Evolutionary conservation across 345 rosid genomes (phyloP).

Genomic region (Brassica incana): DNA sequence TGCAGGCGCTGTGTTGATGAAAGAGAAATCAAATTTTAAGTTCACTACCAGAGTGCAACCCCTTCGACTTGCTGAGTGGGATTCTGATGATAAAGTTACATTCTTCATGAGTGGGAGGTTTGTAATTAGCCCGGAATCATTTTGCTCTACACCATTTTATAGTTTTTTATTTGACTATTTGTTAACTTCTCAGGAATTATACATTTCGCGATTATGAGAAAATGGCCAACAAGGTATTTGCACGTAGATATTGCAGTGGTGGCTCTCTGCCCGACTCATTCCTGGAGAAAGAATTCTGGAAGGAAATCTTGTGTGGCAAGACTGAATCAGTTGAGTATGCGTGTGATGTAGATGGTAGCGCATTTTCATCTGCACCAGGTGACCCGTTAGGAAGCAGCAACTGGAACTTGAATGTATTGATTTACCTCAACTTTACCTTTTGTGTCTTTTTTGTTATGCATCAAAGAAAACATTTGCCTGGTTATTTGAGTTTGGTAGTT

Average conservation of each 20-base stretch:
- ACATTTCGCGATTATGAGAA: conserved; percentile 96
- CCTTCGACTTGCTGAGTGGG: conserved; percentile 98
- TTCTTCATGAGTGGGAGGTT: conserved; percentile 99
- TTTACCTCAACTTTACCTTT: conserved; percentile 29
- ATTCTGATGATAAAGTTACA: conserved; percentile 84
- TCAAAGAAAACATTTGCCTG: neutral
- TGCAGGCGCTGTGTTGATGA: conserved; percentile 88
- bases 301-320: conserved; percentile 94
- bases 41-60: conserved; percentile 99
- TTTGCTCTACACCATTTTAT: neutral
- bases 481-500: conserved; percentile 1
- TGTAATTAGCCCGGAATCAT: conserved; percentile 28
- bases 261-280: conserved; percentile 85
- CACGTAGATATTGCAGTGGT: conserved; percentile 89
- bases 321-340: conserved; percentile 99
- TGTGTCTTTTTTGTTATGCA: conserved; percentile 1
- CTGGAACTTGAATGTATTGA: conserved; percentile 93
- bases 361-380: conserved; percentile 84
- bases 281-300: conserved; percentile 99
- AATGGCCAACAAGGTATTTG: conserved; percentile 96
- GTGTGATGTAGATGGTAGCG: conserved; percentile 99
- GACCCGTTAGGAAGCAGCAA: conserved; percentile 98
- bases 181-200: conserved; percentile 72
- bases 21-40: conserved; percentile 87
- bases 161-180: conserved; percentile 30